Percentiles rank a stretch among this genome's conserved stretches.
phyloP scores from a whole-genome alignment of 78 protist genomes.

The Chrysochromulina tobinii region DNA sequence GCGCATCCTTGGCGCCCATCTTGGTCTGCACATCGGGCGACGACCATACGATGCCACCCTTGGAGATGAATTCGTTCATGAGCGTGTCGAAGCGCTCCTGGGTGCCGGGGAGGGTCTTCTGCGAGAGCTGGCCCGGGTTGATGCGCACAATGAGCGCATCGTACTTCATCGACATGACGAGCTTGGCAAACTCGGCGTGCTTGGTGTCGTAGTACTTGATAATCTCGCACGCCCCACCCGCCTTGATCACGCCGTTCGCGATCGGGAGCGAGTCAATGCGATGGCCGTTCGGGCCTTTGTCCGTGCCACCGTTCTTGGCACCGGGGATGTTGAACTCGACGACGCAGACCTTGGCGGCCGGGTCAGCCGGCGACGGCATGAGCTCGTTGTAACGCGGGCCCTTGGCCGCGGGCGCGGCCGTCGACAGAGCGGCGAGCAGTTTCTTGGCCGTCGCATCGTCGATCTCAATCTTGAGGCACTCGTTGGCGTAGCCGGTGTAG shows the following conservation, averaged over 20 bases:
- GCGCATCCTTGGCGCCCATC: constrained; percentile 35
- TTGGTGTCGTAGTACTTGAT: not conserved
- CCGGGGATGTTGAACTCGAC: no score
- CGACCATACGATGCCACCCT: not conserved
- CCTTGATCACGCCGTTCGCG: constrained; percentile 21
- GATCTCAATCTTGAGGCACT: no score
- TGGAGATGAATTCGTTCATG: not conserved
- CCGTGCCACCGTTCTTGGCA: no score
- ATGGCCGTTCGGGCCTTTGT: not conserved
- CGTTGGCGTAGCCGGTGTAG: no score
- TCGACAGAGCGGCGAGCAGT: no score
- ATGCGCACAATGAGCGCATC: not conserved
- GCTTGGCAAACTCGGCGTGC: not conserved
- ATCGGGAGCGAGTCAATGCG: constrained; percentile 14
- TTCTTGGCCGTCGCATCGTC: no score
- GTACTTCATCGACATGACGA: not conserved
- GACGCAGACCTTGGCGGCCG: no score
- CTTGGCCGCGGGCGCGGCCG: no score
- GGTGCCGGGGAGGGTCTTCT: not conserved
- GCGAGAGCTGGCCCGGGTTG: not conserved
- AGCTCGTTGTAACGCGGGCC: no score
- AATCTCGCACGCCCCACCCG: not conserved
- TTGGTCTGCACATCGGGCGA: not conserved
- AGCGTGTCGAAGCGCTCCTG: not conserved
- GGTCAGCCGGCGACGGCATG: no score